These are phyloP conservation scores for Kodamaea neixiangensis DNA, from an alignment of 805 yeast genomes.

Conservation along the genomic window DNA sequence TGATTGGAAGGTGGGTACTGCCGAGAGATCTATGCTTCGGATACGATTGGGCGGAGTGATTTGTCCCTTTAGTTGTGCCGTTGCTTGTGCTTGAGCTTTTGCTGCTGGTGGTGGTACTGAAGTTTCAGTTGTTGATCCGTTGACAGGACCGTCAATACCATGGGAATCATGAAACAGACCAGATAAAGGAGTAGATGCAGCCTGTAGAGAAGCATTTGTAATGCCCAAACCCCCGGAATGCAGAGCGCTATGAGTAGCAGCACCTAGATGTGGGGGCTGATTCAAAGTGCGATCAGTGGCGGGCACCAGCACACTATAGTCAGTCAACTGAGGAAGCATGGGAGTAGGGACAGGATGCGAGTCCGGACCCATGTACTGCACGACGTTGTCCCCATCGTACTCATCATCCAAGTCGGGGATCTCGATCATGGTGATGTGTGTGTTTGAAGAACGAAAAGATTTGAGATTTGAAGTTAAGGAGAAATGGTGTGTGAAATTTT, in stretches of 20 bases:
- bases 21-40: neutral
- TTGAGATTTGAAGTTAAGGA: neutral
- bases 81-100: neutral
- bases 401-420: slow-evolving; percentile 43
- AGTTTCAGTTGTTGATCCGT: neutral
- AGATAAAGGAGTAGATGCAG: neutral
- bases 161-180: neutral
- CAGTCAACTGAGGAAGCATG: neutral
- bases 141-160: neutral
- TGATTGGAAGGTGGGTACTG: neutral
- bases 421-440: slow-evolving; percentile 36
- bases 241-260: neutral
- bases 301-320: neutral
- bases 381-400: neutral
- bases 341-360: slow-evolving; percentile 4
- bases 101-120: neutral
- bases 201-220: neutral
- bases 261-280: neutral
- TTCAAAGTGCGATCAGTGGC: neutral
- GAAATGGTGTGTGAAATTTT: neutral
- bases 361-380: slow-evolving; percentile 7
- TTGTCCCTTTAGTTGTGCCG: no score
- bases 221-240: neutral
- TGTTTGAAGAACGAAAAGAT: neutral
- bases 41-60: neutral